Evolutionary conservation across 768 basidiomycete species (phyloP).

Genomic region (Artomyces pyxidatus): DNA sequence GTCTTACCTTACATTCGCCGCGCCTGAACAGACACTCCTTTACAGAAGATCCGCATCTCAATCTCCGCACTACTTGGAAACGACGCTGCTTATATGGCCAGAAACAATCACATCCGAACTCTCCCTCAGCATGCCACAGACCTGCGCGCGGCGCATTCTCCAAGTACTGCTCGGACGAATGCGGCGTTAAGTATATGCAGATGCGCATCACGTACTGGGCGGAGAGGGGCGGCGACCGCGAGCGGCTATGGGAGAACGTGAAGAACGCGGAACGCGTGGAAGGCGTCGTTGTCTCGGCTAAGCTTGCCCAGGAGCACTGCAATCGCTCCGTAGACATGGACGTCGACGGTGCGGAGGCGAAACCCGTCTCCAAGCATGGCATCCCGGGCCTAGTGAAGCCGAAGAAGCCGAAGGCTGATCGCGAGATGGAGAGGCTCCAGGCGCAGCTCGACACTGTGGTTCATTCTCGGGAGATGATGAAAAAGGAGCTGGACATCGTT

Average conservation of each 20-base stretch:
- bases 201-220: constrained; percentile 54
- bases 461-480: constrained; percentile 52
- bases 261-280: constrained; percentile 63
- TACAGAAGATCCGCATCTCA: constrained; percentile 50
- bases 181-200: constrained; percentile 70
- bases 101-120: constrained; percentile 52
- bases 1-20: too few relatives aligned
- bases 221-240: constrained; percentile 53
- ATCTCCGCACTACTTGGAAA: constrained; percentile 72
- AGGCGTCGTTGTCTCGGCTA: constrained; percentile 45
- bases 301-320: constrained; percentile 11
- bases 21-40: too few relatives aligned
- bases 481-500: constrained; percentile 61
- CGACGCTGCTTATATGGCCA: constrained; percentile 67
- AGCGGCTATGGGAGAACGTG: constrained; percentile 66
- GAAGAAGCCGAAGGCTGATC: constrained; percentile 39
- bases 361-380: constrained; percentile 3
- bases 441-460: constrained; percentile 48
- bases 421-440: constrained; percentile 50
- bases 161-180: constrained; percentile 89
- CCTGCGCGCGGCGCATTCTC: constrained; percentile 77
- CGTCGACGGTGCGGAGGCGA: constrained; percentile 2
- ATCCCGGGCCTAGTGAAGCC: constrained; percentile 23
- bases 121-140: constrained; percentile 65
- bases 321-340: constrained; percentile 6